phyloP scores from a whole-genome alignment of 306 rosid genomes.

The Vicia faba region DNA sequence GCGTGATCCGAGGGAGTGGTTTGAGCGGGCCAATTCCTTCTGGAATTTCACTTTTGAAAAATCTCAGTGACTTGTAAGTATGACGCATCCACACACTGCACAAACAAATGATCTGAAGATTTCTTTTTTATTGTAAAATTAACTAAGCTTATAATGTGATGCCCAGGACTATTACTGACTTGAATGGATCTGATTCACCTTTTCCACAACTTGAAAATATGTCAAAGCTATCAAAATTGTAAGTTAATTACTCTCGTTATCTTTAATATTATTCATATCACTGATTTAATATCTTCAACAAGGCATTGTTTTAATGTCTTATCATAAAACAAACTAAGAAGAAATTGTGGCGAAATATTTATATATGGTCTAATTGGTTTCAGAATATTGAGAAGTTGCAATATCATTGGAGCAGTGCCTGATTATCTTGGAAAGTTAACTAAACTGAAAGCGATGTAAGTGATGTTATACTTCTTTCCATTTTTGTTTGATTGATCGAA shows the following conservation, averaged over 20 bases:
- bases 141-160: constrained; percentile 24
- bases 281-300: too few relatives aligned
- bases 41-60: constrained; percentile 50
- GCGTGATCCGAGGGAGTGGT: constrained; percentile 66
- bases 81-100: neutral
- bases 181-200: constrained; percentile 52
- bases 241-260: too few relatives aligned
- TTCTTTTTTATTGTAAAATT: neutral
- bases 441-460: constrained; percentile 49
- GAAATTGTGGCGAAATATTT: neutral
- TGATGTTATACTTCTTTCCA: constrained; percentile 5
- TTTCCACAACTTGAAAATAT: constrained; percentile 56
- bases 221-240: constrained; percentile 48
- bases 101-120: neutral
- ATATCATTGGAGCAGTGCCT: constrained; percentile 52
- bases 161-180: constrained; percentile 68
- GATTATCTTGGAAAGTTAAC: constrained; percentile 41
- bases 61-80: constrained; percentile 60
- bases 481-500: constrained; percentile 1
- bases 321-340: neutral
- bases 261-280: too few relatives aligned
- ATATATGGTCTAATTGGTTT: constrained; percentile 21
- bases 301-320: neutral
- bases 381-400: constrained; percentile 75
- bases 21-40: constrained; percentile 78